phyloP scores from a whole-genome alignment of 1,284 basidiomycete genomes.

The Puccinia triticina region DNA sequence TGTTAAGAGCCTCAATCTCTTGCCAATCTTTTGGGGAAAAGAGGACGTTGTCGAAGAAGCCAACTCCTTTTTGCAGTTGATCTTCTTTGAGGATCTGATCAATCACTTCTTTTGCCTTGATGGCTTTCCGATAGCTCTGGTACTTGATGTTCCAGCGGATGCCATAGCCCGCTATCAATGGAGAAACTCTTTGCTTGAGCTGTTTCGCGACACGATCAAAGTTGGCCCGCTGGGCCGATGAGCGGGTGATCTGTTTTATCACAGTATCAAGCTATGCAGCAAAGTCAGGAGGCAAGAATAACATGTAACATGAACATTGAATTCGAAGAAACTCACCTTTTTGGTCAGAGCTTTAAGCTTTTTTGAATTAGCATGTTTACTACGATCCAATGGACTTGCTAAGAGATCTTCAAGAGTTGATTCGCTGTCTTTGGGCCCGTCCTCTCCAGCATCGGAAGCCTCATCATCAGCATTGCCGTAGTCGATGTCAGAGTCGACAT shows the following conservation, averaged over 20 bases:
- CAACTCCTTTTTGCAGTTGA: not conserved
- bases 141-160: constrained; percentile 29
- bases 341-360: too few species aligned
- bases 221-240: constrained; percentile 13
- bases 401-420: too few species aligned
- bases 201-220: not conserved
- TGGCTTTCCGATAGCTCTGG: constrained; percentile 3
- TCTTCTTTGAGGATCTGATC: too few species aligned
- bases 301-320: too few species aligned
- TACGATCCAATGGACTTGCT: too few species aligned
- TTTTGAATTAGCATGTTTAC: too few species aligned
- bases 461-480: too few species aligned
- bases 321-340: too few species aligned
- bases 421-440: too few species aligned
- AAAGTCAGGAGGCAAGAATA: too few species aligned
- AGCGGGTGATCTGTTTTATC: constrained; percentile 19
- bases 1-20: not conserved
- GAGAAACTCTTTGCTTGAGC: not conserved
- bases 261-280: constrained; percentile 23
- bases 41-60: not conserved
- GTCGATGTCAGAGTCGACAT: too few species aligned
- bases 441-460: too few species aligned
- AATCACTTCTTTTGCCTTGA: not conserved
- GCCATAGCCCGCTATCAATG: constrained; percentile 16
- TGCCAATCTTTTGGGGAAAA: not conserved